These are phyloP conservation scores for Medicago arabica DNA, from an alignment of 306 rosid species.

Conservation along the genomic window DNA sequence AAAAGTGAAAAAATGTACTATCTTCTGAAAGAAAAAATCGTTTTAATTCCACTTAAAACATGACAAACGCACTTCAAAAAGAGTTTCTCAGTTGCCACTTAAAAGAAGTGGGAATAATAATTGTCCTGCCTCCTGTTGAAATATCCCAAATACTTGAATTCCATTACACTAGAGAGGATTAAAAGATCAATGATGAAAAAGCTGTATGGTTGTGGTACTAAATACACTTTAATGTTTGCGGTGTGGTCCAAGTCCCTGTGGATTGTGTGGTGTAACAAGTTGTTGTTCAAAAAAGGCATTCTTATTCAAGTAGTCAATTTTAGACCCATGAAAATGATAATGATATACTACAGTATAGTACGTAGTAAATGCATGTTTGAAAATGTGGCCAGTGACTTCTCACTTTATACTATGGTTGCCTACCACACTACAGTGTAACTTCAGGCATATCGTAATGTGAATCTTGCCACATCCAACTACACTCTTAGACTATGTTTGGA, in stretches of 20 bases:
- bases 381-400: not conserved
- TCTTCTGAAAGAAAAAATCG: not conserved
- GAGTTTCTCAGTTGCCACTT: not conserved
- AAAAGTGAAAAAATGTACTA: not conserved
- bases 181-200: constrained; percentile 11
- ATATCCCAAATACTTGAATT: not conserved
- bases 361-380: not conserved
- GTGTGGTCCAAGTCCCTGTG: constrained; percentile 10
- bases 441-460: no score
- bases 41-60: not conserved
- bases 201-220: not conserved
- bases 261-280: constrained; percentile 10
- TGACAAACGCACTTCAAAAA: not conserved
- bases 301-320: not conserved
- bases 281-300: not conserved
- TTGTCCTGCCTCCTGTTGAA: not conserved
- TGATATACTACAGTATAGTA: not conserved
- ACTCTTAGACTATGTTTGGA: no score
- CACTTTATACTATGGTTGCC: no score
- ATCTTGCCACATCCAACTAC: no score
- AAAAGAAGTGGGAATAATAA: not conserved
- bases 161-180: not conserved
- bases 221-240: constrained; percentile 9
- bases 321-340: constrained; percentile 1
- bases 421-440: no score